Evolutionary conservation across 345 rosid species (phyloP).

Genomic region (Brassica nigra): DNA sequence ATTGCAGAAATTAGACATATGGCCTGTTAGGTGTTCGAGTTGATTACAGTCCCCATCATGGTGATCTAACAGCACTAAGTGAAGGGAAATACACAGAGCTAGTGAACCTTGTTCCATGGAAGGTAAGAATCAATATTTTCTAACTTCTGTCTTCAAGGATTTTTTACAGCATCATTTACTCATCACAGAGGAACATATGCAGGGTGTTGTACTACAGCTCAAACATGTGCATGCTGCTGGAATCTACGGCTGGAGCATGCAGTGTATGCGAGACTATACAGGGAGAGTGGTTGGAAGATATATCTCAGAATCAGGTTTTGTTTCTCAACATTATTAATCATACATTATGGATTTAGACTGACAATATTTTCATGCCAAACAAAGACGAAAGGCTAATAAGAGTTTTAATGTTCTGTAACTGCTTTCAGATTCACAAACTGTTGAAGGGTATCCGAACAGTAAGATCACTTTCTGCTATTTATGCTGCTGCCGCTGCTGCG

Average conservation of each 20-base stretch:
- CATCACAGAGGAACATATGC: constrained; percentile 44
- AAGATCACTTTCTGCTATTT: constrained; percentile 76
- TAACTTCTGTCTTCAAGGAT: neutral
- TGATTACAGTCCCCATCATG: constrained; percentile 81
- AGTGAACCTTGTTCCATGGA: constrained; percentile 92
- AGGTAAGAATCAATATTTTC: constrained; percentile 51
- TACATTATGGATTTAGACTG: constrained; percentile 19
- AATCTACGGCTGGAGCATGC: constrained; percentile 73
- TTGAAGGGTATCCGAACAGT: constrained; percentile 76
- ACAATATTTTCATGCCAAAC: neutral
- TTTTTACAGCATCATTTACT: constrained; percentile 15
- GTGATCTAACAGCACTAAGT: constrained; percentile 86
- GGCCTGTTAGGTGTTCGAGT: constrained; percentile 78
- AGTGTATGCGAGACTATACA: constrained; percentile 74
- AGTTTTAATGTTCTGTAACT: constrained; percentile 18
- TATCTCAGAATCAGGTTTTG: constrained; percentile 90
- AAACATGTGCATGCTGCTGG: constrained; percentile 89
- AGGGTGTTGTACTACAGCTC: constrained; percentile 92
- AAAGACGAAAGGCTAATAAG: constrained; percentile 8
- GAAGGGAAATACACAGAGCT: constrained; percentile 93
- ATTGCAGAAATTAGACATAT: constrained; percentile 82
- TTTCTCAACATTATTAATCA: constrained; percentile 11
- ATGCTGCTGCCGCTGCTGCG: constrained; percentile 61
- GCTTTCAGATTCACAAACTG: constrained; percentile 63
- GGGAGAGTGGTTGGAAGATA: constrained; percentile 94